Base-by-base conservation (phyloP, 495 filamentous ascomycete species). In the Darksidea phi region DNA sequence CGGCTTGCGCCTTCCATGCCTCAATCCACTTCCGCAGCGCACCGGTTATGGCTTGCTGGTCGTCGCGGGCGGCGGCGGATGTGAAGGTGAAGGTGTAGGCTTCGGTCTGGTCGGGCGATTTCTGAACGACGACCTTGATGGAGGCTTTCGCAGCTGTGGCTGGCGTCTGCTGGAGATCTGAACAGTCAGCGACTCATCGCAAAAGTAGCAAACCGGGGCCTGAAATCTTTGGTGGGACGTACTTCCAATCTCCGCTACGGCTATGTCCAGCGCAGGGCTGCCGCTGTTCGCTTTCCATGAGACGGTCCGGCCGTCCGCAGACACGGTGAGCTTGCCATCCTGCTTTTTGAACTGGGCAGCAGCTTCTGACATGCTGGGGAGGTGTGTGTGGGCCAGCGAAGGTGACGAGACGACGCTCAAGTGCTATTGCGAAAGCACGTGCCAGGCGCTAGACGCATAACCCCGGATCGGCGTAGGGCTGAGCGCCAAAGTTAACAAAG, bases 321-420 rank as follows among this genome's bases (percentile, higher is more conserved):
- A 96, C 76, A 47, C 81, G 81, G 42, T 25, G 70, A 98, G 79
- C 67, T 81, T 84, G 71, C 94, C 94, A 79, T 97, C 91, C 77
- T 93, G 91, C 80, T 98, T 98, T 78, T 96, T 97, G 81, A 93
- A 97, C 53, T 84, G 79, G 57, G 90, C 87, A 59, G 82, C 81
- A 69, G 85, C 89, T 73, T 81, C 83, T 54, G 82, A 63, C 66
- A 69, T 69, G 48, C 38, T 63, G 52, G 42, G 18, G 20, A 20
- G 23, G 28, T 34, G 48, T 52, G 48, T n/a, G 32, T 52, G 26
- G 2, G 21, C 5, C 24, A 24, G 23, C 23, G 10, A 52, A 13
- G 15, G 3, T 21, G 41, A 45, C 41, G 15, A 3, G 15, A 45
- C 15, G 41, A 45, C 6, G 3, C 4, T 5, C 4, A 21, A 13